A percentile compares a stretch with the other conserved stretches of the same genome.
phyloP scores from a whole-genome alignment of 129 eudicot species.

The Centrapalus pauciflorus region DNA sequence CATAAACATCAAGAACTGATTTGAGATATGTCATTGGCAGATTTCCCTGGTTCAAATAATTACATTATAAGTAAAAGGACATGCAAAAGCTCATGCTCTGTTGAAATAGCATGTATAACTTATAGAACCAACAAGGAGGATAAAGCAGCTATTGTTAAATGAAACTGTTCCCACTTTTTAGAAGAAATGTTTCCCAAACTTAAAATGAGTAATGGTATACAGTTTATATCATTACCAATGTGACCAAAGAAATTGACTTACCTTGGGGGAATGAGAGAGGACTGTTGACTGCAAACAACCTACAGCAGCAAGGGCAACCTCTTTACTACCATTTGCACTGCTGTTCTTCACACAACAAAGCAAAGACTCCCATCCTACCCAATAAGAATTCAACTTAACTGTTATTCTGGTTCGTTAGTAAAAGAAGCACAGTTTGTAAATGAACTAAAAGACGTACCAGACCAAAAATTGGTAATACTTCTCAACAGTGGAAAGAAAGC shows the following conservation, averaged over 20 bases:
- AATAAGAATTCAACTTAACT: not conserved
- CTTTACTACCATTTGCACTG: conserved; percentile 83
- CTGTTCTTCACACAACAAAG: conserved; percentile 66
- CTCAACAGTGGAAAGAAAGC: conserved; percentile 75
- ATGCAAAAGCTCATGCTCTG: not conserved
- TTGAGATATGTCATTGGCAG: conserved; percentile 73
- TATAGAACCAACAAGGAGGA: not conserved
- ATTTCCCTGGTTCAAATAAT: conserved; percentile 68
- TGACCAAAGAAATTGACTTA: conserved; percentile 11
- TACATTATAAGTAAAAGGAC: not conserved
- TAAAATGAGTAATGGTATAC: not conserved
- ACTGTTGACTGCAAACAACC: conserved; percentile 92
- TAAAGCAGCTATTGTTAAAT: not conserved
- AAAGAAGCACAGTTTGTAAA: not conserved
- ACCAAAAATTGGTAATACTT: conserved; percentile 66
- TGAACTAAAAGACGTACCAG: conserved; percentile 42
- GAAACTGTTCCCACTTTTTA: not conserved
- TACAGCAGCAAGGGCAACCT: conserved; percentile 93
- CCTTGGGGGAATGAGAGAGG: conserved; percentile 95
- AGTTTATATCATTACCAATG: too few relatives aligned
- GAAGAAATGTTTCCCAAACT: too few relatives aligned
- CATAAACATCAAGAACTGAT: conserved; percentile 89
- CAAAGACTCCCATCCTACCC: conserved; percentile 91
- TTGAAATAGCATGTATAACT: not conserved
- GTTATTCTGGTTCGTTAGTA: not conserved